Evolutionary conservation across 176 grass and related monocot species (phyloP), one percentile per base, ranked within the genome.

Genomic region (Aegilops sharonensis): DNA sequence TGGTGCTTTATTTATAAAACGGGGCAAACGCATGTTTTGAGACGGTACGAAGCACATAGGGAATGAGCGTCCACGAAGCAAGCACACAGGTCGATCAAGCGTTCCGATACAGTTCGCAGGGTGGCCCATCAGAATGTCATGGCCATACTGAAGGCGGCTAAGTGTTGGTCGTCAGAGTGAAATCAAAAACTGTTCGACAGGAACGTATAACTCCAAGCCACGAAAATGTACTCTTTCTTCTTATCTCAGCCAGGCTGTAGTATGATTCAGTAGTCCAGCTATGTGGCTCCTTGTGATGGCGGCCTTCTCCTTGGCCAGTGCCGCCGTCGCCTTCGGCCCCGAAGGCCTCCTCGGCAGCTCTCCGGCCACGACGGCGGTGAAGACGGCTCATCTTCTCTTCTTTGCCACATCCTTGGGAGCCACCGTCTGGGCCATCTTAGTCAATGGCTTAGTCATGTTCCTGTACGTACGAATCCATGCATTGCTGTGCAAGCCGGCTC

Each of bases 381-480:
- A 89, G 87, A 25, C 85, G 64, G 48, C 59, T 6, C 87, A 94
- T 68, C 89, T 94, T 43, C 89, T 94, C 45, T 85, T 81, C 81
- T 88, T 91, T 25, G 80, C 92, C 64, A 89, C 92, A 34, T 75
- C 89, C n/a, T 94, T 85, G 82, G 92, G 92, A 64, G 73, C 89
- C 66, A 67, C 85, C 54, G 77, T 94, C 36, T 94, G 92, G 92
- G 92, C 89, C 92, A 86, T 90, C 77, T 91, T 91, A 78, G 69
- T 92, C 47, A 78, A 89, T 11, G 89, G 89, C 45, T 30, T 90
- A 81, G 25, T 94, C 73, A 94, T 91, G 89, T 94, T 90, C 89
- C 80, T 91, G 92, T 94, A 86, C 25, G 36, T 31, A 23, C 15
- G 13, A 45, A 45, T 45, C 43, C 11, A 45, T 45, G 10, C 43